A percentile compares a stretch with the other conserved stretches of the same genome.
Conservation (phyloP, 352 stramenopile species). For the Pythium folliculosum region DNA sequence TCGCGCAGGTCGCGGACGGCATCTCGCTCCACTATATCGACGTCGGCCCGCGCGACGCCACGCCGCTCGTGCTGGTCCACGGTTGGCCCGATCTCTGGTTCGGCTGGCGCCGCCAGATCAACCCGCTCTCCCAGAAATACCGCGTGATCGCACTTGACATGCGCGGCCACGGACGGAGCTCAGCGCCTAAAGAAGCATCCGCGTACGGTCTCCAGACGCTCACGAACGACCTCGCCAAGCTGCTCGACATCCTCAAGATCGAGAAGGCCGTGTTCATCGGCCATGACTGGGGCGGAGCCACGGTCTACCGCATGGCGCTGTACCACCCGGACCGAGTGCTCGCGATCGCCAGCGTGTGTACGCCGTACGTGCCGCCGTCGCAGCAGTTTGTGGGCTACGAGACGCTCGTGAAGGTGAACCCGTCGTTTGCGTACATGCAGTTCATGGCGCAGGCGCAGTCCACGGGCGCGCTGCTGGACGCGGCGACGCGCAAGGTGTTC, state of each 20-base stretch:
- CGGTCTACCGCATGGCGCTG: slow-evolving; percentile 70
- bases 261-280: slow-evolving; percentile 68
- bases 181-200: slow-evolving; percentile 41
- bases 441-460: slow-evolving; percentile 36
- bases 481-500: slow-evolving; percentile 45
- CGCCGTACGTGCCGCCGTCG: slow-evolving; percentile 59
- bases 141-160: slow-evolving; percentile 64
- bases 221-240: slow-evolving; percentile 45
- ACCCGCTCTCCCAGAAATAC: slow-evolving; percentile 45
- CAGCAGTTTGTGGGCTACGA: slow-evolving; percentile 44
- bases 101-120: slow-evolving; percentile 70
- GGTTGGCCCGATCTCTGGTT: slow-evolving; percentile 81
- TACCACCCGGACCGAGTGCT: slow-evolving; percentile 64
- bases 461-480: slow-evolving; percentile 28
- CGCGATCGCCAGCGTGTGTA: slow-evolving; percentile 60
- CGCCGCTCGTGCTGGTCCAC: slow-evolving; percentile 67
- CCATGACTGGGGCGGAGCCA: slow-evolving; percentile 70
- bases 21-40: slow-evolving; percentile 21
- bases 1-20: slow-evolving; percentile 5
- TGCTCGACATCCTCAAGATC: slow-evolving; percentile 65
- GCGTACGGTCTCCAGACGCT: slow-evolving; percentile 61
- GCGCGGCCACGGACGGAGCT: slow-evolving; percentile 63
- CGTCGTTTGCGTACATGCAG: slow-evolving; percentile 69
- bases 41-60: slow-evolving; percentile 30
- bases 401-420: slow-evolving; percentile 43